Evolutionary conservation across 1,139 yeast species (phyloP).

Genomic region (Saccharomyces hybrid): DNA sequence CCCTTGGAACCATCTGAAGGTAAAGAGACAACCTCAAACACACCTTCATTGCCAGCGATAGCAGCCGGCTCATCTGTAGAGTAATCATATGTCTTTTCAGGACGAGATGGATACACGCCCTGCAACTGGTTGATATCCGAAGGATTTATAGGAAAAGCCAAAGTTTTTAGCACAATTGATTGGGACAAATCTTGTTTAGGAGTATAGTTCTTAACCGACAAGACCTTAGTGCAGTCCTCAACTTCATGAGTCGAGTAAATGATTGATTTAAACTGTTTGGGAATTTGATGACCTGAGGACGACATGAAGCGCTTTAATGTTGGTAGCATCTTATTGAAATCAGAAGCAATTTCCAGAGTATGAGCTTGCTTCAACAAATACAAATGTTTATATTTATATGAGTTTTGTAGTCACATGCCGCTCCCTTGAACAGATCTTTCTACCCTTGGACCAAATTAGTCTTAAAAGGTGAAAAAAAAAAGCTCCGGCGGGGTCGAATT

Average conservation of each 20-base stretch:
- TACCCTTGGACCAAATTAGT: not conserved
- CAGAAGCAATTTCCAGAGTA: not conserved
- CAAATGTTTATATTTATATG: not conserved
- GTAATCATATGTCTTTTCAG: constrained; percentile 47
- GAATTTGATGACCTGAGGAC: constrained; percentile 10
- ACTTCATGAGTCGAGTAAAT: constrained; percentile 27
- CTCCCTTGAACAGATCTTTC: not conserved
- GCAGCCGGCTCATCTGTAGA: constrained; percentile 60
- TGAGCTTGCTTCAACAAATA: not conserved
- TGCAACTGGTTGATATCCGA: constrained; percentile 85
- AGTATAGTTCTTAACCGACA: constrained; percentile 24
- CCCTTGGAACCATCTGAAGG: constrained; percentile 46
- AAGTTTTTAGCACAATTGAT: constrained; percentile 33
- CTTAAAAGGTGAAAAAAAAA: not conserved
- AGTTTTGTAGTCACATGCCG: not conserved
- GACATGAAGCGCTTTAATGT: constrained; percentile 4
- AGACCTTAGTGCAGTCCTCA: constrained; percentile 24
- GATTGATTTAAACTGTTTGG: constrained; percentile 26
- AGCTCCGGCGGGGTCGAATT: not conserved
- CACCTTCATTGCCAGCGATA: constrained; percentile 90
- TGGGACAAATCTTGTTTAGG: constrained; percentile 22
- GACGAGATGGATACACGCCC: constrained; percentile 89
- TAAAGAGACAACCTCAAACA: constrained; percentile 70
- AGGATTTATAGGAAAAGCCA: constrained; percentile 91
- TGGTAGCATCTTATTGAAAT: not conserved